Percentiles rank a stretch among this genome's conserved stretches.
These are phyloP conservation scores for Fusarium sp. DNA, from an alignment of 2,329 filamentous ascomycete genomes.

Conservation along the genomic window DNA sequence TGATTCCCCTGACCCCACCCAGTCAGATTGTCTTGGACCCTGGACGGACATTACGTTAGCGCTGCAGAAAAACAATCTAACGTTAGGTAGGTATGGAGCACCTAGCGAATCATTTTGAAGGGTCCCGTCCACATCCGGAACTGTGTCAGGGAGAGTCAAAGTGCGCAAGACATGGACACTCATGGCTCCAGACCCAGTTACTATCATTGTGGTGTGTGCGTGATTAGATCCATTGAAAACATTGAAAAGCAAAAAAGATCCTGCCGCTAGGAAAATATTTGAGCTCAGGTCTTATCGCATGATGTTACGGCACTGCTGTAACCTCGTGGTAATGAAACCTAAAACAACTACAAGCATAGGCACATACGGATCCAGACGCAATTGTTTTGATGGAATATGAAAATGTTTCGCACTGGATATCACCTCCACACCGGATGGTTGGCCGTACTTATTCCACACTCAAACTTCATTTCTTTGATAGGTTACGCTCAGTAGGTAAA, in stretches of 20 bases:
- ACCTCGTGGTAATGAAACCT: neutral
- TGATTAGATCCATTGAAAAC: neutral
- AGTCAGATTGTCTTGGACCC: constrained; percentile 42
- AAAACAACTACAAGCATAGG: constrained; percentile 5
- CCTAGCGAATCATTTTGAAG: constrained; percentile 29
- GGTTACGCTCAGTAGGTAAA: neutral
- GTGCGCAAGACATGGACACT: constrained; percentile 19
- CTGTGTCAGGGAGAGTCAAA: constrained; percentile 20
- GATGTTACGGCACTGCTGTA: neutral
- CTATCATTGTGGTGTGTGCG: neutral
- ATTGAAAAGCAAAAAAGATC: constrained; percentile 5
- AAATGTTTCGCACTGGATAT: constrained; percentile 31
- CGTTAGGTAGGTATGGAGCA: neutral
- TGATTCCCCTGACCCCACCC: constrained; percentile 26
- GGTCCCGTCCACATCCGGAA: constrained; percentile 22
- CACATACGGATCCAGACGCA: neutral
- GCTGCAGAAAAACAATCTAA: constrained; percentile 19
- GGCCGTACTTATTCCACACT: neutral
- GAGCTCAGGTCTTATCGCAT: neutral
- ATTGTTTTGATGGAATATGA: constrained; percentile 16
- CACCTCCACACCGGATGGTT: constrained; percentile 4
- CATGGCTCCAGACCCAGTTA: neutral
- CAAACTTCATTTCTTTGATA: neutral
- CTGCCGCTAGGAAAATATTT: neutral
- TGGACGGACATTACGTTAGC: constrained; percentile 30